A percentile compares a stretch with the other conserved stretches of the same genome.
Conservation (phyloP, 192 early-diverging fungal genomes). For the Coemansia nantahalensis region DNA sequence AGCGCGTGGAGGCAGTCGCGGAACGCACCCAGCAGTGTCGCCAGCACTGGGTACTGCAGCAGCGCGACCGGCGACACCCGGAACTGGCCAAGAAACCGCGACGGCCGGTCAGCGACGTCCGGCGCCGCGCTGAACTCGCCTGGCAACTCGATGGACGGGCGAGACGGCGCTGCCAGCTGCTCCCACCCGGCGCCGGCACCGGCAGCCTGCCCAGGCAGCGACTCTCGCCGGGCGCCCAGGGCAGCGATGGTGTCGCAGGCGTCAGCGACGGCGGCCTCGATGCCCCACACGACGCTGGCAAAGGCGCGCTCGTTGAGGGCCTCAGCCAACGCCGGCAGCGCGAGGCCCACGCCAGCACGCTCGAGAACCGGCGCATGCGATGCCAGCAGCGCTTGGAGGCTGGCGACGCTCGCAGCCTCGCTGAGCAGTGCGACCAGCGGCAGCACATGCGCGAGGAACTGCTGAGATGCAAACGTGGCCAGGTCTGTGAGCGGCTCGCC, state of each 20-base stretch:
- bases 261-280: constrained; percentile 20
- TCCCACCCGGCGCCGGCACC: constrained; percentile 20
- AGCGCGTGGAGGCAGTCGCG: constrained; percentile 42
- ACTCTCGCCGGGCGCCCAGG: background rate
- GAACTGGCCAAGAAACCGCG: constrained; percentile 22
- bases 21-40: constrained; percentile 38
- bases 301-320: constrained; percentile 39
- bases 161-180: constrained; percentile 31
- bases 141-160: constrained; percentile 31
- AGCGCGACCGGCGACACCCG: constrained; percentile 46
- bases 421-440: constrained; percentile 26
- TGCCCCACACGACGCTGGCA: constrained; percentile 29
- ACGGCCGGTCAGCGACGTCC: constrained; percentile 1
- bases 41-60: constrained; percentile 44
- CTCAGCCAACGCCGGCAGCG: constrained; percentile 20
- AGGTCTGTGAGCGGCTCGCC: constrained; percentile 32
- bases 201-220: background rate
- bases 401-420: constrained; percentile 35
- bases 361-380: constrained; percentile 23
- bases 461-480: constrained; percentile 27
- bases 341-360: constrained; percentile 28
- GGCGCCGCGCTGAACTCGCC: background rate
- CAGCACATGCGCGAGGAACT: constrained; percentile 13
- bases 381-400: constrained; percentile 21
- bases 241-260: constrained; percentile 11